Base-by-base conservation (phyloP, 2,329 filamentous ascomycete species). In the Alternaria incomplexa region DNA sequence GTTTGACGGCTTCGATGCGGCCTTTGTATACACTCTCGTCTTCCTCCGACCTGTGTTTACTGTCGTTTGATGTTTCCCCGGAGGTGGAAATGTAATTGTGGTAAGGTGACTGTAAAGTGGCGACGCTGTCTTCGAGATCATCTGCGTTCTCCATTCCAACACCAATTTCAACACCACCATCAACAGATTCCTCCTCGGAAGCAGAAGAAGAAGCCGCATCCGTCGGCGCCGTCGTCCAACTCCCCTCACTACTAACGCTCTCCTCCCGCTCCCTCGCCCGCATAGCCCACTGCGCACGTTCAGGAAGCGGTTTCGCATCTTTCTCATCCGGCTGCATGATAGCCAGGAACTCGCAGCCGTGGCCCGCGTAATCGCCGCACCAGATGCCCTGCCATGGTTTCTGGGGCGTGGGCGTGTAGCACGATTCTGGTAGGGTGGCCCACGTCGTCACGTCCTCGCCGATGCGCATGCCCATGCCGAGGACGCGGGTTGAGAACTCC, bases 341-440 rank as follows among this genome's bases (percentile, higher is more conserved):
- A 12, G 96, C 83, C 5, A 98, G 75, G 59, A 97, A 97, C 78
- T 98, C 95, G 77, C 91, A 94, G 1, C 94, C 93, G 72, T 98
- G 94, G 0, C 88, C 89, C 25, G 89, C 91, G 73, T 97, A 97
- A 77, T 97, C 94, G 1, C 94, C 94, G 15, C 93, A 91, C 91
- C 93, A 98, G 28, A 99, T 93, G 0, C 95, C 95, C 66, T 93
- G 89, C 83, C 90, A 97, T 0, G 93, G 94, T 76, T 93, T 95
- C 58, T 89, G 85, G 10, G 82, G 77, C 0, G 93, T 97, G 0
- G 95, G 93, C 0, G 89, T 96, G 76, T 97, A 97, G n/a, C 91
- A 80, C 3, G 82, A 82, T 4, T 89, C 87, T 46, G 93, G 89
- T 2, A 98, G 83, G 0, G 93, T 96, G 0, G 91, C 93, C 71